A percentile compares a stretch with the other conserved stretches of the same genome.
Evolutionary conservation across 352 stramenopile genomes (phyloP).

Genomic region (Globisporangium recalcitrans): DNA sequence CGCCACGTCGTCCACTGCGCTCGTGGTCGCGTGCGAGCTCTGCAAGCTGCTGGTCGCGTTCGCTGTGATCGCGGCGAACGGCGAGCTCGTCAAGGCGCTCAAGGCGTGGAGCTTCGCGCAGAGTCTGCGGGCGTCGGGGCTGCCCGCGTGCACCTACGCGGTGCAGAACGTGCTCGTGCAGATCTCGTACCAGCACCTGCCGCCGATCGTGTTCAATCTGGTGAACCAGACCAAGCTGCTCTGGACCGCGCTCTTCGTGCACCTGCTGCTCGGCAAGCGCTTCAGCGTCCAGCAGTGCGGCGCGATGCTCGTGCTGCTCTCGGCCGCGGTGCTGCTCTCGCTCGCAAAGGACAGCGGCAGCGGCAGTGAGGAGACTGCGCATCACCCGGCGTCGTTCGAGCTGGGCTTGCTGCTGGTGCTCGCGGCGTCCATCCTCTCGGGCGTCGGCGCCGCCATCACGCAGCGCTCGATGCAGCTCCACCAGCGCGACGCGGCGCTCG

Average conservation of each 20-base stretch:
- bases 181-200: conserved; percentile 73
- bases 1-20: conserved; percentile 46
- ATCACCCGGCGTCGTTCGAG: conserved; percentile 38
- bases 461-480: conserved; percentile 77
- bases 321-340: conserved; percentile 63
- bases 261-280: conserved; percentile 61
- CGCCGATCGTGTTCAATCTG: conserved; percentile 82
- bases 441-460: conserved; percentile 67
- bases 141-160: conserved; percentile 82
- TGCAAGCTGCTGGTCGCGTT: conserved; percentile 66
- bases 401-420: conserved; percentile 65
- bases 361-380: background rate
- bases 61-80: conserved; percentile 37
- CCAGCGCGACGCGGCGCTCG: conserved; percentile 60
- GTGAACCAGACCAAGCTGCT: conserved; percentile 88
- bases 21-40: conserved; percentile 72
- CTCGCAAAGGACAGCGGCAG: conserved; percentile 42
- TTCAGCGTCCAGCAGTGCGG: conserved; percentile 64
- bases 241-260: conserved; percentile 79
- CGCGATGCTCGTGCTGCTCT: conserved; percentile 67
- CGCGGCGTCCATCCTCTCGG: conserved; percentile 66
- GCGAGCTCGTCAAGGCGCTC: conserved; percentile 23
- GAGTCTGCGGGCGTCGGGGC: conserved; percentile 56
- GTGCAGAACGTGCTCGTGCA: conserved; percentile 87
- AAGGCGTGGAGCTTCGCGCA: conserved; percentile 60